Evolutionary conservation across 768 basidiomycete species (phyloP).

Genomic region (Trametopsis cervina): DNA sequence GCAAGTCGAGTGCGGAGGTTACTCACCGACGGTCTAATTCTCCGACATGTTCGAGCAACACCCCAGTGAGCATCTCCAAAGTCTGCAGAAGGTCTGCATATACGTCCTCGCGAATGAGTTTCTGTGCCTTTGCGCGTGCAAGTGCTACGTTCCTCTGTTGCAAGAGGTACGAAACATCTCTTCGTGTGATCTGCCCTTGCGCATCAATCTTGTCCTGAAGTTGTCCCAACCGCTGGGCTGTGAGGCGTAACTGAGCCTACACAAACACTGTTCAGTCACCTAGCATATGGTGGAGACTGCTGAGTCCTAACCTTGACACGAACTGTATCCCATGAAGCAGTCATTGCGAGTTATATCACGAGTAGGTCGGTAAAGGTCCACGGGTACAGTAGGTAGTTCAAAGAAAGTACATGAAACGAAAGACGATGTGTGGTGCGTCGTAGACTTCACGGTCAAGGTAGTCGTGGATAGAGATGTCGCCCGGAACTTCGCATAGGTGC

Average conservation of each 20-base stretch:
- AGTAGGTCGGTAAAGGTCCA: neutral
- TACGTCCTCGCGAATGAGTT: slow-evolving; percentile 55
- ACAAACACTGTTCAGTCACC: neutral
- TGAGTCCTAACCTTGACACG: slow-evolving; percentile 24
- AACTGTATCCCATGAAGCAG: slow-evolving; percentile 26
- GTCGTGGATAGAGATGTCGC: neutral
- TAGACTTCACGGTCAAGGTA: too few relatives aligned
- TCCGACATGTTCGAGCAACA: slow-evolving; percentile 47
- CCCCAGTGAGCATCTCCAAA: slow-evolving; percentile 61
- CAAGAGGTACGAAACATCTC: slow-evolving; percentile 62
- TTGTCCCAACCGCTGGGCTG: slow-evolving; percentile 61
- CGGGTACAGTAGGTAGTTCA: neutral
- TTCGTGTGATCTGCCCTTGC: slow-evolving; percentile 50
- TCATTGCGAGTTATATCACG: slow-evolving; percentile 7
- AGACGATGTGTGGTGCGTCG: neutral
- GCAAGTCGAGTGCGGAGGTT: too few relatives aligned
- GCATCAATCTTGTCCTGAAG: slow-evolving; percentile 66
- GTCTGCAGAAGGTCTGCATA: slow-evolving; percentile 56
- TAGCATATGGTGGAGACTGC: neutral
- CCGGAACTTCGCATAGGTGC: neutral
- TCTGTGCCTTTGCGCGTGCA: slow-evolving; percentile 70
- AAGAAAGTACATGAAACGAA: neutral
- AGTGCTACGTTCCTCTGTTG: slow-evolving; percentile 52
- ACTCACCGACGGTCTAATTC: slow-evolving; percentile 50
- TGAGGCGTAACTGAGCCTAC: slow-evolving; percentile 55